Conservation (phyloP, 345 rosid species). For the Corchorus capsularis region DNA sequence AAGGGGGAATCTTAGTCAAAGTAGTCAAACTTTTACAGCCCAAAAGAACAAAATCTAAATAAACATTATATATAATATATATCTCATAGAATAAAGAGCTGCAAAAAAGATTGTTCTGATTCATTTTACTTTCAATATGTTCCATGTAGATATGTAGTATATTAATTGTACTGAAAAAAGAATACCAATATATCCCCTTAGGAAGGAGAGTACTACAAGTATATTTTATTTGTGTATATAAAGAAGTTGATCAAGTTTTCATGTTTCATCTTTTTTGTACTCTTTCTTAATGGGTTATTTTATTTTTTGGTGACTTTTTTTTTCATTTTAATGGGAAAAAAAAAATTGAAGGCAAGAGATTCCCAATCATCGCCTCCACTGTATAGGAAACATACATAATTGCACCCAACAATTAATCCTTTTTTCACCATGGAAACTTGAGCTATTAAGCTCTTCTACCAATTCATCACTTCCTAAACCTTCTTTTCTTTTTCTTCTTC, state of each 20-base stretch:
- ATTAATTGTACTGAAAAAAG: background rate
- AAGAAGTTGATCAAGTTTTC: constrained; percentile 12
- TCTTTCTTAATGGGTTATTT: background rate
- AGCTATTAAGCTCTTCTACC: constrained; percentile 22
- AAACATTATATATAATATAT: background rate
- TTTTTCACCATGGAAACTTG: constrained; percentile 32
- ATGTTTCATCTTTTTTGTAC: background rate
- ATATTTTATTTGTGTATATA: background rate
- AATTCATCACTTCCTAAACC: constrained; percentile 1
- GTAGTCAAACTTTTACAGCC: constrained; percentile 41
- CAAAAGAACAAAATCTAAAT: constrained; percentile 31
- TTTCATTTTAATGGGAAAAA: background rate
- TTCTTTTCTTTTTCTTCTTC: background rate
- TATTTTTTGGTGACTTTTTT: background rate
- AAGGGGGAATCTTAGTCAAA: constrained; percentile 40
- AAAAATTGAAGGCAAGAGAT: constrained; percentile 37
- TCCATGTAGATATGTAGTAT: background rate
- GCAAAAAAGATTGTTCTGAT: constrained; percentile 17
- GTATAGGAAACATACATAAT: constrained; percentile 55
- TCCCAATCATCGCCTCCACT: constrained; percentile 67
- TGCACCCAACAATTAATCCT: constrained; percentile 42
- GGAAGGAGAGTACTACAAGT: background rate
- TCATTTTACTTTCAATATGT: constrained; percentile 2
- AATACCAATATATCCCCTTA: background rate
- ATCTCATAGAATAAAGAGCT: constrained; percentile 33